phyloP scores from a whole-genome alignment of 2,329 filamentous ascomycete species.

The Sporothrix pallida region DNA sequence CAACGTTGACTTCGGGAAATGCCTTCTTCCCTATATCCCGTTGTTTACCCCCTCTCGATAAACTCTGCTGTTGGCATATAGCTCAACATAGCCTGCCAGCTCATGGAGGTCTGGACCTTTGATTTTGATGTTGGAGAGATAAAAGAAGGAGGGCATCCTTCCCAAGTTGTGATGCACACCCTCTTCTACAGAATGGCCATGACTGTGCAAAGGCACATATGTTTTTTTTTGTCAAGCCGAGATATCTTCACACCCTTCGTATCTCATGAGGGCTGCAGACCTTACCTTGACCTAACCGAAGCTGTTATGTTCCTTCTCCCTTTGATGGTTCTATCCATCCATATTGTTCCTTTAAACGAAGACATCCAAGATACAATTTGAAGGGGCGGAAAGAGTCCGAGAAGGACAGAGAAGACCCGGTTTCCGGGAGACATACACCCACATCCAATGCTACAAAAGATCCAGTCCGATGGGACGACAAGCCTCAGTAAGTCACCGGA shows the following conservation, averaged over 20 bases:
- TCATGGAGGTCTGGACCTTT: neutral
- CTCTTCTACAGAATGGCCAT: neutral
- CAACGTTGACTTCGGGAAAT: neutral
- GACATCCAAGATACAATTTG: neutral
- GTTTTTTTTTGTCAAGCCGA: neutral
- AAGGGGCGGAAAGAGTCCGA: neutral
- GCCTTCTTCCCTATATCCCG: neutral
- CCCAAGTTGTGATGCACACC: no score
- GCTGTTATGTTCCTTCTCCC: no score
- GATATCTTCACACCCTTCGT: conserved; percentile 1
- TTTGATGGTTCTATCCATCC: neutral
- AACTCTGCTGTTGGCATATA: no score
- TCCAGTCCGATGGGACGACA: neutral
- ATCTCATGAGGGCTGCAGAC: neutral
- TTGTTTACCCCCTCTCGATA: neutral
- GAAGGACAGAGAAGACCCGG: neutral
- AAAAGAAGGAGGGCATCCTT: no score
- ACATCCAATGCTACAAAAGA: neutral
- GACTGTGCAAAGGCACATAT: neutral
- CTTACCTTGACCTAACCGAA: no score
- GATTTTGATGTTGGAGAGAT: no score
- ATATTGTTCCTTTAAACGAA: neutral
- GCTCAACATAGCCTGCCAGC: neutral
- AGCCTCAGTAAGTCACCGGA: neutral
- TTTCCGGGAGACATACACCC: neutral